phyloP scores from a whole-genome alignment of 805 yeast species.

The Allodekkera sacchari region DNA sequence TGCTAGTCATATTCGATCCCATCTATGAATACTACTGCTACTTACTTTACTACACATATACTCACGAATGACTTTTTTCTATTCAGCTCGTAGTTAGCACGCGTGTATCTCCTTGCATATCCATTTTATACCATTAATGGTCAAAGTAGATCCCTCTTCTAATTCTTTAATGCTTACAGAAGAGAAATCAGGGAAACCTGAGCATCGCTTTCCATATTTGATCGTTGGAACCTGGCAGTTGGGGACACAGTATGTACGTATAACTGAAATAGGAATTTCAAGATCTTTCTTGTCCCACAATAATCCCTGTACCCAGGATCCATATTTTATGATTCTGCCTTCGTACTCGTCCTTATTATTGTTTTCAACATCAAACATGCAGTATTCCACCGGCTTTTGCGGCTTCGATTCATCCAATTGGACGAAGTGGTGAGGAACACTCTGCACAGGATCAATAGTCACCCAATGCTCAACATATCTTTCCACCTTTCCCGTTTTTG shows the following conservation, averaged over 20 bases:
- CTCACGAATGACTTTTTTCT: too few relatives aligned
- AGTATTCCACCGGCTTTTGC: background rate
- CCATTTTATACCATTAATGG: slow-evolving; percentile 13
- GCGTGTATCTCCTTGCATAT: slow-evolving; percentile 1
- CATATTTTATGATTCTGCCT: slow-evolving; percentile 40
- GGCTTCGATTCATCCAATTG: background rate
- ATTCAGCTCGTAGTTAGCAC: too few relatives aligned
- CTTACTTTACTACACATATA: too few relatives aligned
- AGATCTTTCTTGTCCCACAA: slow-evolving; percentile 25
- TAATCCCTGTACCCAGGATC: slow-evolving; percentile 46
- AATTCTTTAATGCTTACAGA: slow-evolving; percentile 4
- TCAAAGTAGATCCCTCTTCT: slow-evolving; percentile 7
- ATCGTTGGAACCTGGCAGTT: too few relatives aligned
- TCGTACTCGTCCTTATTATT: slow-evolving; percentile 17
- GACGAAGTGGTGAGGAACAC: background rate
- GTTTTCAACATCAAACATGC: slow-evolving; percentile 16
- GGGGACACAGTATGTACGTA: slow-evolving; percentile 12
- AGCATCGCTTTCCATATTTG: slow-evolving; percentile 8
- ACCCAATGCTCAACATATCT: slow-evolving; percentile 50
- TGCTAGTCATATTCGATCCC: background rate
- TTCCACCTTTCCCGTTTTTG: slow-evolving; percentile 31
- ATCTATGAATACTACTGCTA: background rate
- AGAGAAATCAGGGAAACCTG: slow-evolving; percentile 10
- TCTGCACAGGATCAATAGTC: slow-evolving; percentile 30
- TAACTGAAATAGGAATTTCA: slow-evolving; percentile 14